Base-by-base conservation (phyloP, 768 basidiomycete genomes). In the Mrakia blollopis region DNA sequence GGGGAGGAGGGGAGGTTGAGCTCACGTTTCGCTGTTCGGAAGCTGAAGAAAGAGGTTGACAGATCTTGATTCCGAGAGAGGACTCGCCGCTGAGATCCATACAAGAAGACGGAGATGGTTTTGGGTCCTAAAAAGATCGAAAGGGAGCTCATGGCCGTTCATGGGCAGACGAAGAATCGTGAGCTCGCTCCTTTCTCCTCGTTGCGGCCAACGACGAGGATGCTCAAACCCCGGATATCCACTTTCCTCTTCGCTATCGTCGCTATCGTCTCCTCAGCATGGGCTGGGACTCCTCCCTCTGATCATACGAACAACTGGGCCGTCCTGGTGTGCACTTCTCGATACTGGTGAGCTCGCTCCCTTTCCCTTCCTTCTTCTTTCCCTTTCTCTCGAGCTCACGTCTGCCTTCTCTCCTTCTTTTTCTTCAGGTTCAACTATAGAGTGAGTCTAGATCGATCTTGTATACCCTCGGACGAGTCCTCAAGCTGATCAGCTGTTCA, bases 281-380 rank as follows among this genome's bases (percentile, higher is more conserved):
- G 63, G 62, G 14, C 63, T 39, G 4, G 13, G 30, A 37, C 63
- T 16, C 11, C 74, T 35, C 47, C 61, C 8, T 78, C 77, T 82
- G 85, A 9, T 94, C 77, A 97, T 82, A 97, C 96, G 9, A 99
- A 98, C 82, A 98, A 98, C 83, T 99, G 97, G 97, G 97, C 97
- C 1, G 95, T 99, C 8, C 86, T 98, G 50, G 95, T 98, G 6
- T 95, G 92, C 80, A 88, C 97, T 0, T 97, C 94, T 8, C 83
- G 95, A 76, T 96, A 95, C 83, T 50, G 74, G 35, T 50, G 7
- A 39, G 77, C 35, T 41, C 65, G 39, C 9, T 28, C 32, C 61
- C 13, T 37, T 30, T 69, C 25, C 16, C 37, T 67, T 25, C 47
- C 23, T 32, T 37, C 63, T 23, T 32, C 32, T 32, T 52, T 28